Base-by-base conservation (phyloP, 805 yeast genomes). In the Candida namnaoensis region DNA sequence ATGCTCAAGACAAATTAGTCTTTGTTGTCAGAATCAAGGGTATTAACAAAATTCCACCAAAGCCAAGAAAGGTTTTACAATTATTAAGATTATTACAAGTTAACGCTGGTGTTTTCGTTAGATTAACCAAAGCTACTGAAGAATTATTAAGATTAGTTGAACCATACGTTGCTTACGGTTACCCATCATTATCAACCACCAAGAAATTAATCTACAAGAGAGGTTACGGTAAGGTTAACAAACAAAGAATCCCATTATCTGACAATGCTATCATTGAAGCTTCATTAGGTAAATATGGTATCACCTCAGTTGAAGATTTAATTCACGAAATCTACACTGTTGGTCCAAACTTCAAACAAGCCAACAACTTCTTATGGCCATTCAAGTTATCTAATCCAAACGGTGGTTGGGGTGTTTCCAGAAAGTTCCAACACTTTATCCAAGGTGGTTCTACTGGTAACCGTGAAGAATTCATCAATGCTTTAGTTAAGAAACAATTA, bases 11-110 rank as follows among this genome's bases (percentile, higher is more conserved):
- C 65, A 88, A 87, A 74, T 83, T 90, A 65, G 95, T 87, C 56
- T 88, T 90, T 71, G 95, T 90, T 65, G 80, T 90, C 71, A 88
- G 98, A 84, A 90, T 90, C 82, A 90, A 90, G 91, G 97, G 97
- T 90, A 87, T 90, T 72, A 85, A 78, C 90, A 90, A 88, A 84
- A 88, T 90, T 62, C 86, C 96, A 66, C 96, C 97, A 66, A 90
- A 90, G 84, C 96, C 96, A 81, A 88, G 96, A 86, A 90, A 90
- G 86, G 95, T 90, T 63, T 72, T 88, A 71, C 96, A 84, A 75
- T 80, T 88, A 68, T 78, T 87, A 71, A 83, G 96, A 80, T 81
- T 88, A 72, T 78, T 81, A 68, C 95, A 86, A 78, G 85, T 88
- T 72, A 88, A 88, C 80, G 78, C 93, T 62, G 96, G 91, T 81